Conservation (phyloP, 2,329 filamentous ascomycete genomes). For the Simplicillium aogashimaense region DNA sequence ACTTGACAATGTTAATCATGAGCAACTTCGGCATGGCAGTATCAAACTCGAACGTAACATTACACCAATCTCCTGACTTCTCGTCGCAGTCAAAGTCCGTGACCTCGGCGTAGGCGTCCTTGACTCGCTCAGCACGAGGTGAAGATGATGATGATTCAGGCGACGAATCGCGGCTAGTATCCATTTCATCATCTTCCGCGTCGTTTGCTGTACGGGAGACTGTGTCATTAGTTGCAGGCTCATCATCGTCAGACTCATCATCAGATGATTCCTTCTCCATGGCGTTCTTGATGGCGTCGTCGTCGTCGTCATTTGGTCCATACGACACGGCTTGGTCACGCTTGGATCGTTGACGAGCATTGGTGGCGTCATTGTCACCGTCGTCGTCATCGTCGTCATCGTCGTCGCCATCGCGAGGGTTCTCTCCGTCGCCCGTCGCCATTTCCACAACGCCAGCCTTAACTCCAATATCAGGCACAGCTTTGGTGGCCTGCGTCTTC, state of each 20-base stretch:
- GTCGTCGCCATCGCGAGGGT: slow-evolving; percentile 21
- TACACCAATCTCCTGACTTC: slow-evolving; percentile 60
- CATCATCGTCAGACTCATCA: slow-evolving; percentile 41
- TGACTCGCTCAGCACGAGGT: slow-evolving; percentile 54
- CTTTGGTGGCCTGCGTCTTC: slow-evolving; percentile 51
- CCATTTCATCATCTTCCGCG: slow-evolving; percentile 22
- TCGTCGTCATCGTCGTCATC: slow-evolving; percentile 61
- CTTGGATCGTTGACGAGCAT: slow-evolving; percentile 65
- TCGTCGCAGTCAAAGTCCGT: slow-evolving; percentile 75
- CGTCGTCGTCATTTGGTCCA: slow-evolving; percentile 86
- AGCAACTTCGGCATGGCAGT: slow-evolving; percentile 77
- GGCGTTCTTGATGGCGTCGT: slow-evolving; percentile 60
- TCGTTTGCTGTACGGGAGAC: slow-evolving; percentile 14
- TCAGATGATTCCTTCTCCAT: slow-evolving; percentile 51
- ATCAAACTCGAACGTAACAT: slow-evolving; percentile 76
- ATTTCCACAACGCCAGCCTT: slow-evolving; percentile 44
- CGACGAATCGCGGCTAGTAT: slow-evolving; percentile 14
- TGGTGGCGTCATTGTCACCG: slow-evolving; percentile 69
- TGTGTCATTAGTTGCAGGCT: slow-evolving; percentile 18
- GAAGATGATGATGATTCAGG: slow-evolving; percentile 28
- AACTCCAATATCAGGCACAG: slow-evolving; percentile 63
- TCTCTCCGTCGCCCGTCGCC: slow-evolving; percentile 24
- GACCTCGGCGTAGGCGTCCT: slow-evolving; percentile 54
- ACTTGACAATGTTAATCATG: slow-evolving; percentile 84
- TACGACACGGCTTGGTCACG: slow-evolving; percentile 78